Base-by-base conservation (phyloP, 2,329 filamentous ascomycete species). In the Trichoderma semiorbis region DNA sequence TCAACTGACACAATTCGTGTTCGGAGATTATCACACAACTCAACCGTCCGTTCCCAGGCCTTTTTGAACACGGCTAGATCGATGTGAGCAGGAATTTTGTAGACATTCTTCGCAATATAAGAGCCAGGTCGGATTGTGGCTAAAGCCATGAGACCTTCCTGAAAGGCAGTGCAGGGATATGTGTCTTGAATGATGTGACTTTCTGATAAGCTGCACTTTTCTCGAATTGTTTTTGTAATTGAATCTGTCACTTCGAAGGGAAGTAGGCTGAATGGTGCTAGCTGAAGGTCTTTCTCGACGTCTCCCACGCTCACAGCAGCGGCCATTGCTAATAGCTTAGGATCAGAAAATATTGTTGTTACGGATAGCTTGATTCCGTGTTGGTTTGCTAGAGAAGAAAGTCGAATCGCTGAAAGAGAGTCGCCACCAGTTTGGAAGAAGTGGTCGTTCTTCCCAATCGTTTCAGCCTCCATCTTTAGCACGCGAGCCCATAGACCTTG, bases 361-460 rank as follows among this genome's bases (percentile, higher is more conserved):
- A 72, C 58, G 11, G 65, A 24, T 2, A 72, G 47, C 26, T 50
- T 53, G 18, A 72, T 62, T 12, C 43, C 60, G 1, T 55, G 26
- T 21, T 58, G 39, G 12, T 61, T 58, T n/a, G 70, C 70, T 5
- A 58, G n/a, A n/a, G 39, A 55, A 16, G 55, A 58, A 21, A 72
- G 70, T n/a, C 53, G 30, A 32, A 72, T 72, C 1, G 70, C 70
- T 5, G 47, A 53, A 10, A 85, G 77, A 0, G 84, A 85, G 75
- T 85, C 83, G 6, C 84, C 83, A 0, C 83, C 83, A 3, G 83
- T 77, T 0, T 76, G 77, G 74, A 84, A 81, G 76, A 84, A 84
- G 75, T 78, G 79, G 72, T 81, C 70, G 7, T 64, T 43, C 24
- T 57, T 55, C 6, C 65, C 43, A 11, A 72, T 57, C 2, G 1